Evolutionary conservation across 495 filamentous ascomycete species (phyloP), one percentile per base, ranked within the genome.

Genomic region (Tuber microsphaerosporum): DNA sequence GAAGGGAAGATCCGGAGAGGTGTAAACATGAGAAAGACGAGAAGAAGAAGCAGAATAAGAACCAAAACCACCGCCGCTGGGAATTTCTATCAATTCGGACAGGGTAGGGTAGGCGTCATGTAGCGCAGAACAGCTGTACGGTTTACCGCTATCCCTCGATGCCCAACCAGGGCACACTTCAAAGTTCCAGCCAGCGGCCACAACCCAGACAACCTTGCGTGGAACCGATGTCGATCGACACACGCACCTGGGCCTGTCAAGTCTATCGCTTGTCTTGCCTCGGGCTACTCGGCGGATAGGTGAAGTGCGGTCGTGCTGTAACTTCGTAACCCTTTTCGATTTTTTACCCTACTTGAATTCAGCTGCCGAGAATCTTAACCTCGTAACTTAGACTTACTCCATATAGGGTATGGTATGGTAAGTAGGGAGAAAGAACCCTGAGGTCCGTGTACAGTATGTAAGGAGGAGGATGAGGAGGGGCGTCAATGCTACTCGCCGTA

Each of bases 221-320:
- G 70, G 77, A 79, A 77, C 77, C 77, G 77, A 79, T 79, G 77
- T 79, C 76, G 77, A 79, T 79, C 77, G 77, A 73, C 73, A 79
- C 76, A 79, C 77, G 77, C 77, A 79, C 77, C 76, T 79, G 76
- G 76, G 77, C 77, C 77, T 79, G 77, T 79, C 77, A 79, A 79
- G 77, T 79, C 78, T 75, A 79, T 79, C 73, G 77, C 77, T 79
- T 79, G 77, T 79, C 77, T 79, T 79, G 77, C 75, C 77, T 79
- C 77, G 77, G 77, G 77, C 76, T 79, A 79, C 77, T 79, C 77
- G 77, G 77, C 77, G 77, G 77, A 79, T 68, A 75, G 26, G 56
- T 65, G 56, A 61, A 26, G n/a, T 65, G 14, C 26, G 56, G 56
- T 65, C 17, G 56, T 17, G 56, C 26, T 65, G n/a, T 65, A 65